Conservation (phyloP, 306 rosid genomes). For the Crataegus laevigata region DNA sequence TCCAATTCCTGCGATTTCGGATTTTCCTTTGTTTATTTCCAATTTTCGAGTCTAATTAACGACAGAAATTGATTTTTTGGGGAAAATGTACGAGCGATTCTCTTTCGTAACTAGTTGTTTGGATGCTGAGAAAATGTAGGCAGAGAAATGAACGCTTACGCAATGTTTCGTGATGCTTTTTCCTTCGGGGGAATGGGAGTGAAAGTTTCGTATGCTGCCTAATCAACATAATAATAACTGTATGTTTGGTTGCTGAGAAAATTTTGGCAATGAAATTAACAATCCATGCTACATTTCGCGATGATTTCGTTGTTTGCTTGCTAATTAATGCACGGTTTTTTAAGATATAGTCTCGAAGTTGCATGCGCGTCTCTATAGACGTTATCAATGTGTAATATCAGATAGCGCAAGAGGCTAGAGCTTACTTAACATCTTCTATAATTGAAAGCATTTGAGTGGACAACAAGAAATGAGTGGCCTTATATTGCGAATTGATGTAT, state of each 20-base stretch:
- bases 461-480: not conserved
- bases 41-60: not conserved
- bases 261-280: not conserved
- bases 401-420: not conserved
- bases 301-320: not conserved
- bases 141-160: not conserved
- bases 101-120: not conserved
- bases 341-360: not conserved
- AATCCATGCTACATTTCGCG: not conserved
- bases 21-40: not conserved
- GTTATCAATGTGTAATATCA: not conserved
- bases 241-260: not conserved
- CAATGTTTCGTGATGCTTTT: not conserved
- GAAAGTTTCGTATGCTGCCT: not conserved
- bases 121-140: not conserved
- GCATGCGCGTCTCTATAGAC: not conserved
- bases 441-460: not conserved
- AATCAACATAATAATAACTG: not conserved
- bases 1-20: not conserved
- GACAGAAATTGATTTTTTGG: not conserved
- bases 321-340: not conserved
- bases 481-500: not conserved
- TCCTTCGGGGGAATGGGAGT: not conserved
- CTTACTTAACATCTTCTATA: not conserved
- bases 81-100: not conserved